Evolutionary conservation across 257 asterid genomes (phyloP).

Genomic region (Solanum medicagineum): DNA sequence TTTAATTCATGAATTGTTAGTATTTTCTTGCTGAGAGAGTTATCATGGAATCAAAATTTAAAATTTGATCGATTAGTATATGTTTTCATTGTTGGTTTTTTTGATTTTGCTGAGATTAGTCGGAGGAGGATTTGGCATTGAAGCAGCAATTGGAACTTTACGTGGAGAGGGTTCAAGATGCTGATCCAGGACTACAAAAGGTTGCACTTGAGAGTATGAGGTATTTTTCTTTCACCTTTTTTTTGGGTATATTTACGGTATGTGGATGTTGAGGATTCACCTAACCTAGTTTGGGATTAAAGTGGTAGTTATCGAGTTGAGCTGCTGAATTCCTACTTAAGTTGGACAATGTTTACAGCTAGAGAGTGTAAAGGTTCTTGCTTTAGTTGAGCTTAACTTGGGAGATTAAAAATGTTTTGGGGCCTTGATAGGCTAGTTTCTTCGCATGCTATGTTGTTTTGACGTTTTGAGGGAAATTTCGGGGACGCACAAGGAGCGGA

Average conservation of each 20-base stretch:
- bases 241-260: not conserved
- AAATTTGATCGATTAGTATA: not conserved
- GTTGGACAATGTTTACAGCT: not conserved
- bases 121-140: conserved; percentile 90
- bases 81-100: not conserved
- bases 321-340: not conserved
- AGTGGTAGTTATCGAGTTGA: not conserved
- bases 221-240: conserved; percentile 14
- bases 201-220: conserved; percentile 89
- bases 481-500: not conserved
- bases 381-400: not conserved
- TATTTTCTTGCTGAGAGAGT: not conserved
- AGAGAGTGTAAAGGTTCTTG: not conserved
- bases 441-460: not conserved
- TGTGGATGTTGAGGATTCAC: not conserved
- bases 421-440: not conserved
- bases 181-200: conserved; percentile 82
- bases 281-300: not conserved
- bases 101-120: conserved; percentile 21
- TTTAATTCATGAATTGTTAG: not conserved
- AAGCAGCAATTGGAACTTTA: conserved; percentile 88
- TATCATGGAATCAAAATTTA: not conserved
- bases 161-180: conserved; percentile 82
- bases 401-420: not conserved
- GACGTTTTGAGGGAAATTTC: not conserved